These are phyloP conservation scores for Aquanectria penicillioides DNA, from an alignment of 2,329 filamentous ascomycete species.

Conservation along the genomic window DNA sequence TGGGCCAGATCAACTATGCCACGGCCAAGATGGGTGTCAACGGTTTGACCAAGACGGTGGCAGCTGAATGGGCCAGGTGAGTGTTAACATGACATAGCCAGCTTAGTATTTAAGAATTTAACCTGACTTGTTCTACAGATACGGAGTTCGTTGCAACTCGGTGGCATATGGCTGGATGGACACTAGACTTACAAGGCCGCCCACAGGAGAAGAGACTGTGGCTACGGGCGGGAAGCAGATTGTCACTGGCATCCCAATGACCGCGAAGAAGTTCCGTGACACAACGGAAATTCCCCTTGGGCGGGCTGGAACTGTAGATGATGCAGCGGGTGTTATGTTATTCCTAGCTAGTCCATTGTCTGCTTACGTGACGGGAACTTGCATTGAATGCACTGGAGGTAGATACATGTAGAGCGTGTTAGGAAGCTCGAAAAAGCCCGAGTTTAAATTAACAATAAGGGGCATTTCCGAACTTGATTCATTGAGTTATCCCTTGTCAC, in stretches of 20 bases:
- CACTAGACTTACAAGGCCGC: background rate
- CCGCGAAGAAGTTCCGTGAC: background rate
- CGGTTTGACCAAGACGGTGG: constrained; percentile 83
- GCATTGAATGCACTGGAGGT: constrained; percentile 4
- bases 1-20: constrained; percentile 84
- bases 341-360: constrained; percentile 8
- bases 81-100: background rate
- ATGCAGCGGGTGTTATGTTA: background rate
- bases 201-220: background rate
- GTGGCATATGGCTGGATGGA: constrained; percentile 12
- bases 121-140: background rate
- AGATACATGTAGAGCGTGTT: constrained; percentile 15
- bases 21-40: constrained; percentile 81
- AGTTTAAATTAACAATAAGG: too few species aligned
- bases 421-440: too few species aligned
- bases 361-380: background rate
- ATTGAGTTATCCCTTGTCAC: too few species aligned
- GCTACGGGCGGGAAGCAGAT: background rate
- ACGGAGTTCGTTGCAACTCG: background rate
- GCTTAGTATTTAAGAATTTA: background rate
- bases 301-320: background rate
- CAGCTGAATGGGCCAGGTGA: constrained; percentile 77
- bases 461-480: too few species aligned
- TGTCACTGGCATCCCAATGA: background rate
- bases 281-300: background rate